Base-by-base conservation (phyloP, 257 asterid species). In the Handroanthus guayacan region DNA sequence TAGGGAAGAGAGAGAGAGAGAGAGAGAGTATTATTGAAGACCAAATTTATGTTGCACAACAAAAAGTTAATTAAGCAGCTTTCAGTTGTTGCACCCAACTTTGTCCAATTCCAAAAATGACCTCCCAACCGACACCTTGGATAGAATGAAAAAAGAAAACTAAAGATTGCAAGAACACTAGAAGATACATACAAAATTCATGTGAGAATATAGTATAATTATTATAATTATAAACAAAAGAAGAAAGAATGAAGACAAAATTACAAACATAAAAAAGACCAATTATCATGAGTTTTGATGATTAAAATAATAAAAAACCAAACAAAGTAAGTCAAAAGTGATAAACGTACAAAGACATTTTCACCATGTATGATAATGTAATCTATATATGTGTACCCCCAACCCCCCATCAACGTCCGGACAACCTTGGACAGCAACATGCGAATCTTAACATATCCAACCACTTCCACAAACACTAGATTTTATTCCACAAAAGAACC, bases 61-160 rank as follows among this genome's bases (percentile, higher is more conserved):
- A 2, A 61, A 51, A 55, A 45, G 20, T 61, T 39, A 58, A 62
- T 34, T 43, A 55, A 31, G 11, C 44, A 77, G 2, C 50, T 56
- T 43, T 44, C 44, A 45, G 5, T 57, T 18, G 11, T 51, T 43
- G n/a, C 73, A 31, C 43, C 52, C 3, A 61, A 31, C 11, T 18
- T 39, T 20, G 17, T 47, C 55, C 44, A 67, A 47, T 76, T 73
- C 20, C 79, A n/a, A 20, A 77, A 77, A 61, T 62, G 39, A 37
- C 82, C 80, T 80, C 80, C 44, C 82, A 1, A 73, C 82, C 78
- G 82, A 78, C 85, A 81, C 74, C 20, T 31, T 2, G 0, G 25
- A 11, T 70, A 25, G 36, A 62, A 16, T 17, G 43, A 34, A 11
- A 81, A 78, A 20, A 75, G 5, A 60, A 34, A 17, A 61, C 56